Evolutionary conservation across 148 eudicot species (phyloP).

Genomic region (Talinum fruticosum): DNA sequence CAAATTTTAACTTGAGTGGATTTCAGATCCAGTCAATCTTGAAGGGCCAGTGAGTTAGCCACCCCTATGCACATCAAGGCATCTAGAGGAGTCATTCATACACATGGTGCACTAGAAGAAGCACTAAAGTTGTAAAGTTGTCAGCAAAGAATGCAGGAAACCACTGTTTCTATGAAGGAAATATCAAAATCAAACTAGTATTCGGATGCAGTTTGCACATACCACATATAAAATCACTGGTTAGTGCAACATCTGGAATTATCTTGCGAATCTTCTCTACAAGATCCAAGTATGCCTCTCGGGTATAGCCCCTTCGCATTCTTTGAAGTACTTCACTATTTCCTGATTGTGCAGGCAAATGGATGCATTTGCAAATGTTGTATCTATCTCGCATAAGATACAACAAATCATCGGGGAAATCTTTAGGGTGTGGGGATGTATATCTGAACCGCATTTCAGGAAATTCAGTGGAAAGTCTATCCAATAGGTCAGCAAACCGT

Average conservation of each 20-base stretch:
- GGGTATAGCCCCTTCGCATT: constrained; percentile 90
- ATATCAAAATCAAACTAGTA: not conserved
- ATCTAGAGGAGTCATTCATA: not conserved
- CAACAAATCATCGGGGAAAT: constrained; percentile 86
- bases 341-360: constrained; percentile 95
- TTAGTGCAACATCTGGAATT: constrained; percentile 89
- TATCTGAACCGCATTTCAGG: constrained; percentile 97
- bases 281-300: constrained; percentile 93
- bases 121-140: too few species aligned
- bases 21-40: not conserved
- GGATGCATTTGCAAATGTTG: constrained; percentile 88
- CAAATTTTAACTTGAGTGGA: not conserved
- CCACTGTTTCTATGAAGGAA: constrained; percentile 2
- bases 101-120: too few species aligned
- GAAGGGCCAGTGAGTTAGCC: not conserved
- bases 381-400: constrained; percentile 83
- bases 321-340: constrained; percentile 76
- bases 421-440: constrained; percentile 98
- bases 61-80: not conserved
- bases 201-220: constrained; percentile 28
- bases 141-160: too few species aligned
- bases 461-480: constrained; percentile 73
- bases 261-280: constrained; percentile 74
- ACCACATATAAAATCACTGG: constrained; percentile 98
- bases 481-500: constrained; percentile 91